These are phyloP conservation scores for Aeschynomene evenia DNA, from an alignment of 306 rosid genomes.

Conservation along the genomic window DNA sequence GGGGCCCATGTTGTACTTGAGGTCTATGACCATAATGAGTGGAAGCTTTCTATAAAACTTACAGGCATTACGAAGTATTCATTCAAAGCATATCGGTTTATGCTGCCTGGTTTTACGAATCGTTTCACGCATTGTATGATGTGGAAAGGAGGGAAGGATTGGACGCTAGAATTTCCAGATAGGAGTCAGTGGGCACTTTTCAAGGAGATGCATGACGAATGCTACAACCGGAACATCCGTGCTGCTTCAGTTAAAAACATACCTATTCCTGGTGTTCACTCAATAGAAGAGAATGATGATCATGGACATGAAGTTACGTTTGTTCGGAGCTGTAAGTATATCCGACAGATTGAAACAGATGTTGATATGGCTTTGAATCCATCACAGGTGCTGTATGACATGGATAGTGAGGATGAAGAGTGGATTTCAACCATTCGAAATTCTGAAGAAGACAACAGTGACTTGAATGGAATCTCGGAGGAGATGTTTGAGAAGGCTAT, in stretches of 20 bases:
- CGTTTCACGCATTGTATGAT: constrained; percentile 96
- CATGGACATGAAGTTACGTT: constrained; percentile 51
- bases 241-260: constrained; percentile 87
- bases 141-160: constrained; percentile 99
- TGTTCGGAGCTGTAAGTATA: constrained; percentile 68
- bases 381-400: constrained; percentile 71
- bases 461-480: constrained; percentile 44
- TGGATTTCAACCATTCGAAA: constrained; percentile 52
- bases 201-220: constrained; percentile 97
- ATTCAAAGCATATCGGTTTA: constrained; percentile 90
- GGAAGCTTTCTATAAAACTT: constrained; percentile 88
- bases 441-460: constrained; percentile 42
- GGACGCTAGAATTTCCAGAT: constrained; percentile 90
- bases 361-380: constrained; percentile 90
- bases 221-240: constrained; percentile 82
- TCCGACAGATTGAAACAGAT: constrained; percentile 74
- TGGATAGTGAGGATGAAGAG: constrained; percentile 95
- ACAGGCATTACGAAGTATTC: constrained; percentile 74
- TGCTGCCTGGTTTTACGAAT: constrained; percentile 96
- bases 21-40: constrained; percentile 80
- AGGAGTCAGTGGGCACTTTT: constrained; percentile 93
- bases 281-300: constrained; percentile 72
- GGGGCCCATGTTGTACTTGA: constrained; percentile 75
- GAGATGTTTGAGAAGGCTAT: constrained; percentile 76
- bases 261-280: constrained; percentile 92